Conservation (phyloP, 148 eudicot species). For the Drosera capensis region DNA sequence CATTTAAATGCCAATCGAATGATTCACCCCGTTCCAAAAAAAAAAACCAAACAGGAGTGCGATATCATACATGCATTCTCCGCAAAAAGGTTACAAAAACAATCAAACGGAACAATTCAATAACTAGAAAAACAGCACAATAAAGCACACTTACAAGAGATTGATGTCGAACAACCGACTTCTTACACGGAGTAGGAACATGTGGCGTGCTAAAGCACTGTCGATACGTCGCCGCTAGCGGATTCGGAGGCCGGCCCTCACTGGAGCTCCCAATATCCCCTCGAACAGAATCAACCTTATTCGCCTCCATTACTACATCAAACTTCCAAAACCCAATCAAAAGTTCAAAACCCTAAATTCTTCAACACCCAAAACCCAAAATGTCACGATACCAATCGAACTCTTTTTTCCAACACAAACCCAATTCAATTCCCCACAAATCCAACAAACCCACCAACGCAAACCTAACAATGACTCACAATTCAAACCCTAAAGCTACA, state of each 20-base stretch:
- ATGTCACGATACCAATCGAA: not conserved
- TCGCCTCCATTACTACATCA: constrained; percentile 50
- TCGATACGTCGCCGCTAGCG: constrained; percentile 26
- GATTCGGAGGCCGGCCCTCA: constrained; percentile 53
- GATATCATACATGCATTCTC: no score
- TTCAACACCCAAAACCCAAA: not conserved
- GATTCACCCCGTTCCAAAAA: no score
- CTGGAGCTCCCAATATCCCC: constrained; percentile 30
- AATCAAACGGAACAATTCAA: not conserved
- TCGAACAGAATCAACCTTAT: constrained; percentile 17
- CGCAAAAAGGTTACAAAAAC: no score
- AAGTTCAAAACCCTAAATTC: constrained; percentile 15
- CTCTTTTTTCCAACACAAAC: not conserved
- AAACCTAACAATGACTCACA: not conserved
- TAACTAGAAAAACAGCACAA: not conserved
- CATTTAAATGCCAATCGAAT: no score
- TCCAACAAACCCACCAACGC: not conserved
- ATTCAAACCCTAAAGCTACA: not conserved
- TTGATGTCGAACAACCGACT: constrained; percentile 54
- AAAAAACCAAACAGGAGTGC: no score
- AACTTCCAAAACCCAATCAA: constrained; percentile 12
- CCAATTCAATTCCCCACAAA: not conserved
- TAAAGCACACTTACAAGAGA: constrained; percentile 35
- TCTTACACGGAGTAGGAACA: constrained; percentile 15
- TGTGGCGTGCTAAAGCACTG: constrained; percentile 21